A percentile compares a stretch with the other conserved stretches of the same genome.
These are phyloP conservation scores for Leishmania arabica DNA, from an alignment of 208 protist genomes.

Conservation along the genomic window DNA sequence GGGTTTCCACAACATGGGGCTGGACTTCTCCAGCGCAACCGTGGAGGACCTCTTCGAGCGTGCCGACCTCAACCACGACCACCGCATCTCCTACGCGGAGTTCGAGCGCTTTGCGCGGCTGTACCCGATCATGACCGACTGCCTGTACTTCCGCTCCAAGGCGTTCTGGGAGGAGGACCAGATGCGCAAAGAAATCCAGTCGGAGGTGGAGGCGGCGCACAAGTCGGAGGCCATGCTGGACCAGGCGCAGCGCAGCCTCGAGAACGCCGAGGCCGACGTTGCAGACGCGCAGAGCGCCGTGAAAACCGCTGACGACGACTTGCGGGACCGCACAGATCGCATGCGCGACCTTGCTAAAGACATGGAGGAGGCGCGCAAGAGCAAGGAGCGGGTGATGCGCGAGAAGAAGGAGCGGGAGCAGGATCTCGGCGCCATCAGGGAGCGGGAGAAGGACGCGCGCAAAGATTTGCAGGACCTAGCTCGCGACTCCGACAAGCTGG, in stretches of 20 bases:
- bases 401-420: conserved; percentile 88
- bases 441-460: conserved; percentile 80
- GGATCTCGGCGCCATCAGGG: conserved; percentile 58
- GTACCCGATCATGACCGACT: conserved; percentile 93
- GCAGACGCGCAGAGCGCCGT: conserved; percentile 60
- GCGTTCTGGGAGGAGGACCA: conserved; percentile 93
- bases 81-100: conserved; percentile 85
- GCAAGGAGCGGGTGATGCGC: conserved; percentile 72
- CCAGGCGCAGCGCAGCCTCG: conserved; percentile 48
- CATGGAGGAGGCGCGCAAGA: conserved; percentile 79
- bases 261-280: conserved; percentile 64
- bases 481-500: conserved; percentile 77
- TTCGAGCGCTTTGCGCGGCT: conserved; percentile 89
- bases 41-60: conserved; percentile 91
- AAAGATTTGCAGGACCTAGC: conserved; percentile 73
- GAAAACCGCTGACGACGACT: conserved; percentile 64
- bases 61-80: conserved; percentile 83
- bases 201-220: conserved; percentile 68
- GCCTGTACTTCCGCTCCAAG: conserved; percentile 90
- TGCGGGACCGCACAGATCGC: conserved; percentile 80
- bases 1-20: conserved; percentile 79
- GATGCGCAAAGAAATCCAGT: conserved; percentile 81
- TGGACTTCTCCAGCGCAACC: conserved; percentile 87
- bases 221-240: conserved; percentile 71
- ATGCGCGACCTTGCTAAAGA: conserved; percentile 81